These are phyloP conservation scores for Porodaedalea pini DNA, from an alignment of 1,284 basidiomycete species.

Conservation along the genomic window DNA sequence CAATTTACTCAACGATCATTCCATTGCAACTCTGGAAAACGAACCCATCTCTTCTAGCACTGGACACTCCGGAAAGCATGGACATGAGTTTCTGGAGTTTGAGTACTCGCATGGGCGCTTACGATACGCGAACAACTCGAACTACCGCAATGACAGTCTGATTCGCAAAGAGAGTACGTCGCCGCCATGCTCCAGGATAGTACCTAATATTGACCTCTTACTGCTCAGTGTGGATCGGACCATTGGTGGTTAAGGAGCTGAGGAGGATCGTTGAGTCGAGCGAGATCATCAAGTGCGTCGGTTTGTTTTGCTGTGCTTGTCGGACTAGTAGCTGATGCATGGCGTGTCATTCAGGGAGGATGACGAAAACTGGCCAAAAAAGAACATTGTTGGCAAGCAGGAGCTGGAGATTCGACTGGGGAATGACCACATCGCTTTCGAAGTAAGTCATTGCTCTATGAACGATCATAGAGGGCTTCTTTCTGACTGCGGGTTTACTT, in stretches of 20 bases:
- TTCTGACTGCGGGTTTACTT: background rate
- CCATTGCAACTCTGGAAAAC: background rate
- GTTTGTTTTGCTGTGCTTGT: background rate
- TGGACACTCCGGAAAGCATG: slow-evolving; percentile 93
- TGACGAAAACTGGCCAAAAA: slow-evolving; percentile 97
- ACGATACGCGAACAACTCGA: slow-evolving; percentile 98
- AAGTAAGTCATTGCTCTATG: slow-evolving; percentile 57
- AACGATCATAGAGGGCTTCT: too few relatives aligned
- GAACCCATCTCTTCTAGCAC: slow-evolving; percentile 51
- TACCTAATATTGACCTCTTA: slow-evolving; percentile 5
- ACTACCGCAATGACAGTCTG: slow-evolving; percentile 95
- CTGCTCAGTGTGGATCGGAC: slow-evolving; percentile 85
- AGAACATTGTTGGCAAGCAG: slow-evolving; percentile 97
- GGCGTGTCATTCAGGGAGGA: slow-evolving; percentile 75
- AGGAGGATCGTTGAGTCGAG: slow-evolving; percentile 93
- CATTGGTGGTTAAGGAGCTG: slow-evolving; percentile 88
- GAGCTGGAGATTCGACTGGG: slow-evolving; percentile 94
- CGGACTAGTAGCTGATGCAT: slow-evolving; percentile 3
- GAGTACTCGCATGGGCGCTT: slow-evolving; percentile 96
- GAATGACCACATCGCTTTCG: slow-evolving; percentile 95
- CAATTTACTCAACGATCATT: slow-evolving; percentile 4
- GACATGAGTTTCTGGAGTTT: slow-evolving; percentile 98
- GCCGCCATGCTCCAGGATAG: slow-evolving; percentile 1
- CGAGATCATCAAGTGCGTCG: slow-evolving; percentile 87
- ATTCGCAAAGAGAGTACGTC: slow-evolving; percentile 96